phyloP scores from a whole-genome alignment of 1,284 basidiomycete genomes.

The Puccinia polysora region DNA sequence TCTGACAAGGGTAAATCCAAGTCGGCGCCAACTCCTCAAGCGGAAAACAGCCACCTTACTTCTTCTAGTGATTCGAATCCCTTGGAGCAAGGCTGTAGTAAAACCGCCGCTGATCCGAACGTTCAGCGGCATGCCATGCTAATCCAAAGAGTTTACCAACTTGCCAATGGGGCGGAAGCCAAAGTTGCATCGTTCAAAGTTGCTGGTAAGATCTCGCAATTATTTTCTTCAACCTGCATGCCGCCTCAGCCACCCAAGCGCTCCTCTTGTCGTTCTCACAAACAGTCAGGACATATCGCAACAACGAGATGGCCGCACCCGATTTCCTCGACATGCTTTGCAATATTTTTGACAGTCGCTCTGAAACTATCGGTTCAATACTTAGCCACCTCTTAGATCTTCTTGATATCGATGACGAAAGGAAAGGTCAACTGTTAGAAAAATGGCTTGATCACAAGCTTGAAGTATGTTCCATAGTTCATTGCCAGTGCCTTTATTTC shows the following conservation, averaged over 20 bases:
- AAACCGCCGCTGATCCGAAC: constrained; percentile 25
- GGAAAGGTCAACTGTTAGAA: constrained; percentile 67
- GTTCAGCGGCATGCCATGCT: constrained; percentile 67
- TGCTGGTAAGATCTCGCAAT: constrained; percentile 54
- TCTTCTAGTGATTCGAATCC: neutral
- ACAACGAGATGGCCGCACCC: constrained; percentile 70
- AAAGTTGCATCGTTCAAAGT: constrained; percentile 73
- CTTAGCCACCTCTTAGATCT: constrained; percentile 73
- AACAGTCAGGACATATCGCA: constrained; percentile 67
- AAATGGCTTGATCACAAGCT: constrained; percentile 79
- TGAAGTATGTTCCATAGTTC: constrained; percentile 61
- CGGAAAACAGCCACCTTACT: constrained; percentile 18
- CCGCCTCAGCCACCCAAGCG: neutral
- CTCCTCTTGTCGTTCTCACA: neutral
- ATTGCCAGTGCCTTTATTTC: neutral
- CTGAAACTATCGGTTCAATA: constrained; percentile 71
- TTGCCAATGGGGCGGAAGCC: constrained; percentile 66
- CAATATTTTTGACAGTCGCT: constrained; percentile 71
- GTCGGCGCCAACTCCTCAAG: constrained; percentile 13
- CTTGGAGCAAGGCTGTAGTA: neutral
- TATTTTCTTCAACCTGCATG: neutral
- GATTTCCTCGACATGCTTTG: constrained; percentile 83
- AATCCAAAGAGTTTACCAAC: constrained; percentile 63
- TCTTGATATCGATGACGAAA: constrained; percentile 64
- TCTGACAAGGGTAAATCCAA: constrained; percentile 39